phyloP scores from a whole-genome alignment of 2,329 filamentous ascomycete genomes.

The Colletotrichum tabaci region DNA sequence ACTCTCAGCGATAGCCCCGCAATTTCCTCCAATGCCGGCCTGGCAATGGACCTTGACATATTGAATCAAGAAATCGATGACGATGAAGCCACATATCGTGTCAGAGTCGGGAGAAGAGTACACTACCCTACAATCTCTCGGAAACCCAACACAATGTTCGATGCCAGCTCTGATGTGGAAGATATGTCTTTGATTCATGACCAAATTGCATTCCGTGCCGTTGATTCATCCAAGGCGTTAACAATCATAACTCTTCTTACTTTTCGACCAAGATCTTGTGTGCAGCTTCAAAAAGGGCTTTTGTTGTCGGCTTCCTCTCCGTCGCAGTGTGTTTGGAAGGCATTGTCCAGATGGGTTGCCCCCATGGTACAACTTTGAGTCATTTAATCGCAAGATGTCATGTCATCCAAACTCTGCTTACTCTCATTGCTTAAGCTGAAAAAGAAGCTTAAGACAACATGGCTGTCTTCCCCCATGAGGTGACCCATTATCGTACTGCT shows the following conservation, averaged over 20 bases:
- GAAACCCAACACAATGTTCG: too few relatives aligned
- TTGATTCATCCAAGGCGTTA: slow-evolving; percentile 28
- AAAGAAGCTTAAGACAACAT: slow-evolving; percentile 36
- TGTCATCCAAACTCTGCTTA: slow-evolving; percentile 44
- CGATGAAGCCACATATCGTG: too few relatives aligned
- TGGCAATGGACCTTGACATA: too few relatives aligned
- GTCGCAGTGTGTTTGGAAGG: neutral
- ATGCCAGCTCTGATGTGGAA: neutral
- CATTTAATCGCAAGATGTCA: too few relatives aligned
- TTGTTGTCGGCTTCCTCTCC: neutral
- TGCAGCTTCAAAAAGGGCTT: neutral
- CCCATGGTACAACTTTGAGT: too few relatives aligned
- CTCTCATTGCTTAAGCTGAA: slow-evolving; percentile 44
- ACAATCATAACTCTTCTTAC: too few relatives aligned
- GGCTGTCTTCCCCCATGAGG: neutral
- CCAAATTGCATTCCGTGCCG: neutral
- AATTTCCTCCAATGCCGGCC: too few relatives aligned
- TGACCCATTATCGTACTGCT: slow-evolving; percentile 33
- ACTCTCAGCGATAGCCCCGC: too few relatives aligned
- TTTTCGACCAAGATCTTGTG: neutral
- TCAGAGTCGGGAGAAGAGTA: too few relatives aligned
- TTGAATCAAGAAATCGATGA: too few relatives aligned
- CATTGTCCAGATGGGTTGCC: too few relatives aligned
- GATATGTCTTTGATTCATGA: neutral
- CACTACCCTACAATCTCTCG: too few relatives aligned